Evolutionary conservation across 371 early-diverging fungal species (phyloP).

Genomic region (Mortierella sp.): DNA sequence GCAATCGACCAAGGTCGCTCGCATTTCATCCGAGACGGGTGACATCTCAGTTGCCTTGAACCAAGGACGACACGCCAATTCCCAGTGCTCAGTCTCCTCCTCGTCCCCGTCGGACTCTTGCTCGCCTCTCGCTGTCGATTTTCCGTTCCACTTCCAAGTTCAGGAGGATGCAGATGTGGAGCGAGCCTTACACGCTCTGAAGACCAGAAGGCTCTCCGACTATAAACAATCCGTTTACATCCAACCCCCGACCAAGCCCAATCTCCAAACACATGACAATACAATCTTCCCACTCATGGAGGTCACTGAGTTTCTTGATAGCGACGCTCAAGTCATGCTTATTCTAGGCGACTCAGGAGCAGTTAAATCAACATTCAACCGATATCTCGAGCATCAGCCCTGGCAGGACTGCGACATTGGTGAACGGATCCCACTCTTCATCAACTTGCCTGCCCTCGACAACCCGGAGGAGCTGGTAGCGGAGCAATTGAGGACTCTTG

Average conservation of each 20-base stretch:
- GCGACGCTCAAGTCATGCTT: background rate
- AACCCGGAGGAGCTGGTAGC: background rate
- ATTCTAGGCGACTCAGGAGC: background rate
- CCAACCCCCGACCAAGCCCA: background rate
- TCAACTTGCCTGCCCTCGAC: background rate
- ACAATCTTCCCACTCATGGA: background rate
- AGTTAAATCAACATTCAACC: background rate
- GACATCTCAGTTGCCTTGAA: no score
- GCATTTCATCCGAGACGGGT: no score
- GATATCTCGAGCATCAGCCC: background rate
- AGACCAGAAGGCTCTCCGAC: background rate
- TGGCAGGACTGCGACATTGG: background rate
- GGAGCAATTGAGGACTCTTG: background rate
- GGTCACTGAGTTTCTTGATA: background rate
- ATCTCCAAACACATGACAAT: background rate
- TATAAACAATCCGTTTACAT: background rate
- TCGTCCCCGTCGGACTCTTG: no score
- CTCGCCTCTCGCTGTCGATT: no score
- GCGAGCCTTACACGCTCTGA: no score
- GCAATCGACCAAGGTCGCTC: no score
- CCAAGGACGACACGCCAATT: no score
- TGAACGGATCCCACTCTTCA: background rate
- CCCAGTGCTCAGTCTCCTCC: no score
- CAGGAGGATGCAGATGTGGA: no score
- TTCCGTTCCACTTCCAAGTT: no score